Conservation (phyloP, 257 asterid species). For the Solanum lycopersicoides region DNA sequence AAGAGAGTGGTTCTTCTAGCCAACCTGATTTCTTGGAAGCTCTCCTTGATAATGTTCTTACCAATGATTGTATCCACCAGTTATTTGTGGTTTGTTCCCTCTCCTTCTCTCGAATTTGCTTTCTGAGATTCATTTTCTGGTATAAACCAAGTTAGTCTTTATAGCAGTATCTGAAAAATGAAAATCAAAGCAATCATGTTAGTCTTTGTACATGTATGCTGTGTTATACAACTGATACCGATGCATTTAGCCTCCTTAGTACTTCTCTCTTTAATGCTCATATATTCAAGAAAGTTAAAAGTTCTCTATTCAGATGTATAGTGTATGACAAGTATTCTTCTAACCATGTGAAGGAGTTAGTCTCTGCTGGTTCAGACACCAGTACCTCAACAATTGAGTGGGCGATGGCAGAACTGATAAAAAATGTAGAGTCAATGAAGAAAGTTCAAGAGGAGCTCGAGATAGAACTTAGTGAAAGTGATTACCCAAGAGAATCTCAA, state of each 20-base stretch:
- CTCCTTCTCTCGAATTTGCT: not conserved
- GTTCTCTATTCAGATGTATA: not conserved
- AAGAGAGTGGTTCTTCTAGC: not conserved
- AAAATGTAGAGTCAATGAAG: slow-evolving; percentile 5
- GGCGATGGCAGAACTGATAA: slow-evolving; percentile 25
- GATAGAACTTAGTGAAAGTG: slow-evolving; percentile 1
- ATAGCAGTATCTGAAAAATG: not conserved
- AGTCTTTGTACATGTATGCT: not conserved
- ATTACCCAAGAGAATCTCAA: not conserved
- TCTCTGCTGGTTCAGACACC: slow-evolving; percentile 37
- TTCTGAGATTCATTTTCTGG: not conserved
- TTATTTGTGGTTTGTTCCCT: slow-evolving; percentile 17
- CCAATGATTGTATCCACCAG: slow-evolving; percentile 24
- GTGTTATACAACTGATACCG: not conserved
- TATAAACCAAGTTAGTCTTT: not conserved
- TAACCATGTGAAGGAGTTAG: slow-evolving; percentile 9
- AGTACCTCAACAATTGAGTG: slow-evolving; percentile 24
- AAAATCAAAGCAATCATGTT: not conserved
- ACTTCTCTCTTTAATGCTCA: not conserved
- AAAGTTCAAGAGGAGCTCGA: slow-evolving; percentile 10
- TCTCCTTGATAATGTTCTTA: slow-evolving; percentile 10
- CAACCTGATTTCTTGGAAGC: slow-evolving; percentile 19
- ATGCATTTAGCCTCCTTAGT: not conserved
- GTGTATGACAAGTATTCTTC: not conserved
- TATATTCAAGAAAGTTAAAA: not conserved